Evolutionary conservation across 2,329 filamentous ascomycete genomes (phyloP).

Genomic region (Grosmannia serpens): DNA sequence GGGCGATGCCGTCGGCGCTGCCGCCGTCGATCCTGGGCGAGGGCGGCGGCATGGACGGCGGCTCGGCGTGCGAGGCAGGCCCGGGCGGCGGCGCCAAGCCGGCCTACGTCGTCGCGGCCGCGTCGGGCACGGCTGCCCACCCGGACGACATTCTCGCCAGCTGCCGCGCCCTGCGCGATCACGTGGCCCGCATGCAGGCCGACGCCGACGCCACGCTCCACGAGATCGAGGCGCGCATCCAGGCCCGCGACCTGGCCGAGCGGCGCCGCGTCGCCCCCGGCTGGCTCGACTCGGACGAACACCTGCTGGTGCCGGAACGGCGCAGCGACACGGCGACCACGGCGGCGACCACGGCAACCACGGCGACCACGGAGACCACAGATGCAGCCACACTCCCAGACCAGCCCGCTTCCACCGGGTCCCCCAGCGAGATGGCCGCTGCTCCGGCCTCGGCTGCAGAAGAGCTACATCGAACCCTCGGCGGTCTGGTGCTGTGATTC

Average conservation of each 20-base stretch:
- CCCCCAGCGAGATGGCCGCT: slow-evolving; percentile 12
- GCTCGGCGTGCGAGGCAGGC: slow-evolving; percentile 19
- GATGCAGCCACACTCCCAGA: too few relatives aligned
- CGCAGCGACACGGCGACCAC: slow-evolving; percentile 11
- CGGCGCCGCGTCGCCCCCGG: slow-evolving; percentile 70
- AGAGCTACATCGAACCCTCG: slow-evolving; percentile 11
- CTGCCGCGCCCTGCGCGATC: slow-evolving; percentile 65
- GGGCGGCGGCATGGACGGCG: slow-evolving; percentile 18
- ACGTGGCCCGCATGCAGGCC: slow-evolving; percentile 57
- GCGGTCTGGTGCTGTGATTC: slow-evolving; percentile 5
- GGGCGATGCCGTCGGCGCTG: slow-evolving; percentile 74
- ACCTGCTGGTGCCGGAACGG: slow-evolving; percentile 57
- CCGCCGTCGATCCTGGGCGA: slow-evolving; percentile 52
- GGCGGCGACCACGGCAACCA: not conserved
- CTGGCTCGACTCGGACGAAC: slow-evolving; percentile 65
- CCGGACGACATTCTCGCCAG: slow-evolving; percentile 76
- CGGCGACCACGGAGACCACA: not conserved
- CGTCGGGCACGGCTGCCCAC: slow-evolving; percentile 73
- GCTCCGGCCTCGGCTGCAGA: slow-evolving; percentile 4
- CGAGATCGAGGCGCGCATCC: slow-evolving; percentile 57
- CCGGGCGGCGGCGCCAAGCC: slow-evolving; percentile 27
- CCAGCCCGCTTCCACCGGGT: not conserved
- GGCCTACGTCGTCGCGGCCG: slow-evolving; percentile 65
- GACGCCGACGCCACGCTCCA: slow-evolving; percentile 57
- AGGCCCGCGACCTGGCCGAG: slow-evolving; percentile 59